A percentile compares a stretch with the other conserved stretches of the same genome.
phyloP scores from a whole-genome alignment of 2,329 filamentous ascomycete species.

The Xylaria multiplex region DNA sequence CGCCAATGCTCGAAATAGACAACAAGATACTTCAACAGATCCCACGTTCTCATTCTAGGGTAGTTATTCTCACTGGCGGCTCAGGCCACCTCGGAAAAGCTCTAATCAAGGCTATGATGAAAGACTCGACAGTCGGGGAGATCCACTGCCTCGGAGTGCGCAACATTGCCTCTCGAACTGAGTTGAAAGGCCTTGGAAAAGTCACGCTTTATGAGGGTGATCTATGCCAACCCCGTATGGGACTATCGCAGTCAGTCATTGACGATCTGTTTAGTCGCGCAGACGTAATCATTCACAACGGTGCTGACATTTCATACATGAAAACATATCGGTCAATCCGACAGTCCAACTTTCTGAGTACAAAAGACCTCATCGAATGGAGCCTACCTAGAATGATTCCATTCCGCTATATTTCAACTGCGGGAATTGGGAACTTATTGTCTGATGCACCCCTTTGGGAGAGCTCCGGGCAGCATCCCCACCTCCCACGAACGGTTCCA shows the following conservation, averaged over 20 bases:
- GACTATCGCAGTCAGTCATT: background rate
- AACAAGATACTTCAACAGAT: background rate
- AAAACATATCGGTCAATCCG: constrained; percentile 27
- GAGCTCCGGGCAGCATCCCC: constrained; percentile 2
- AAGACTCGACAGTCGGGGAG: background rate
- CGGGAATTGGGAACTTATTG: constrained; percentile 1
- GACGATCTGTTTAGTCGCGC: constrained; percentile 29
- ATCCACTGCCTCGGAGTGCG: background rate
- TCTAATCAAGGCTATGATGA: background rate
- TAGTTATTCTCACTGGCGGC: background rate
- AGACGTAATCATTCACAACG: constrained; percentile 36
- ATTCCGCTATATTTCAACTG: constrained; percentile 36
- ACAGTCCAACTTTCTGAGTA: constrained; percentile 26
- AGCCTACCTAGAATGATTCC: constrained; percentile 15
- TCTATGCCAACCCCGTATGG: background rate
- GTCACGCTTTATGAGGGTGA: background rate
- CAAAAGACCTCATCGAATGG: constrained; percentile 20
- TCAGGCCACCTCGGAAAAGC: constrained; percentile 1
- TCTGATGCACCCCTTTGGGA: background rate
- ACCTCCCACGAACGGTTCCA: constrained; percentile 36
- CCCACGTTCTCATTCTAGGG: background rate
- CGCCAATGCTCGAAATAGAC: background rate
- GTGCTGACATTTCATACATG: constrained; percentile 35
- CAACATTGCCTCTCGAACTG: background rate
- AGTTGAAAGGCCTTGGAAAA: background rate